These are phyloP conservation scores for Monilinia polystroma DNA, from an alignment of 2,329 filamentous ascomycete species.

Conservation along the genomic window DNA sequence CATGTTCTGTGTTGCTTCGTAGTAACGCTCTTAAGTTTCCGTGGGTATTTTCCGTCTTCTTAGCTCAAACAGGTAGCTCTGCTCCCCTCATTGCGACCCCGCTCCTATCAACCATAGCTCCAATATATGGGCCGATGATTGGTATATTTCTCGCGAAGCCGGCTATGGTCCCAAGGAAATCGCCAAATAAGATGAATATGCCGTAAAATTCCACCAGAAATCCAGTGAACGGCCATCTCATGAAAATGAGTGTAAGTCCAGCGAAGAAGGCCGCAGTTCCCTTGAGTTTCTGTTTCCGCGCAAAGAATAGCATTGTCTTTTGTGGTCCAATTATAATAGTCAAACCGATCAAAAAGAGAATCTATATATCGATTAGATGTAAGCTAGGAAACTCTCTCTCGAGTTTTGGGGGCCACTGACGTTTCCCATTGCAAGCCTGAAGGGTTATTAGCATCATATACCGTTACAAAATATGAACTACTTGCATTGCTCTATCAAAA, in stretches of 20 bases:
- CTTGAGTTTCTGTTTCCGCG: conserved; percentile 85
- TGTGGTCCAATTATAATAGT: conserved; percentile 91
- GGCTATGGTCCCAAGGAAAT: conserved; percentile 91
- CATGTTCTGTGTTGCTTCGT: conserved; percentile 12
- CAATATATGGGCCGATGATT: conserved; percentile 83
- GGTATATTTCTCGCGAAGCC: conserved; percentile 83
- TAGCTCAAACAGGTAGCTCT: conserved; percentile 69
- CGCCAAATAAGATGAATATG: conserved; percentile 89
- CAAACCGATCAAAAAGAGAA: conserved; percentile 95
- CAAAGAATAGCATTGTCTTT: conserved; percentile 94
- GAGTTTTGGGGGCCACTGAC: conserved; percentile 25
- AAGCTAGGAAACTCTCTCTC: conserved; percentile 47
- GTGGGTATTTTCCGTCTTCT: background rate
- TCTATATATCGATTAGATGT: conserved; percentile 52
- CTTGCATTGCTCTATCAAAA: conserved; percentile 93
- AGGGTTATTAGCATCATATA: background rate
- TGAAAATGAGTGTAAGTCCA: conserved; percentile 80
- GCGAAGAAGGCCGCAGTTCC: conserved; percentile 85
- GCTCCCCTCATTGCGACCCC: conserved; percentile 70
- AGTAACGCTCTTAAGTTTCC: background rate
- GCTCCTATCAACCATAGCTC: conserved; percentile 66
- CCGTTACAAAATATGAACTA: conserved; percentile 29
- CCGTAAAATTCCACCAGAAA: conserved; percentile 92
- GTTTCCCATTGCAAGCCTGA: conserved; percentile 95
- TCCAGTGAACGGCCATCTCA: conserved; percentile 88